Evolutionary conservation across 2,329 filamentous ascomycete species (phyloP).

Genomic region (Pseudogymnoascus sp.): DNA sequence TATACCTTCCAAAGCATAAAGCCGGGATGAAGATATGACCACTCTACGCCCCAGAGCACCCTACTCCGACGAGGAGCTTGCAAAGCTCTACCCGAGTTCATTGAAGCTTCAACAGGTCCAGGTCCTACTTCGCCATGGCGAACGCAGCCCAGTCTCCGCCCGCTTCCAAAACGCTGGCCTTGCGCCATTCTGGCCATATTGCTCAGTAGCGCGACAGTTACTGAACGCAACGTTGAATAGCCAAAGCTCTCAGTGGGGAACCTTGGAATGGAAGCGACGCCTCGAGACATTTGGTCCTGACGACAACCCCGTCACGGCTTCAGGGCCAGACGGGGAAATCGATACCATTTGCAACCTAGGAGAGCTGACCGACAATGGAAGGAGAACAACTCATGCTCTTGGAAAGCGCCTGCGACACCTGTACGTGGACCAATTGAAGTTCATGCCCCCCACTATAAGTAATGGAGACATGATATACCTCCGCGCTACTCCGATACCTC

Average conservation of each 20-base stretch:
- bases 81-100: conserved; percentile 68
- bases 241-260: conserved; percentile 32
- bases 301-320: conserved; percentile 62
- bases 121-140: conserved; percentile 71
- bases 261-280: conserved; percentile 55
- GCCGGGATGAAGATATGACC: conserved; percentile 55
- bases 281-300: conserved; percentile 73
- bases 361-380: conserved; percentile 68
- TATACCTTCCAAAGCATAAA: neutral
- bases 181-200: conserved; percentile 81
- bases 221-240: conserved; percentile 50
- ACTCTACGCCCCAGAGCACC: conserved; percentile 64
- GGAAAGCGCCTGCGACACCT: conserved; percentile 61
- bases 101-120: conserved; percentile 86
- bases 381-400: conserved; percentile 62
- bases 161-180: conserved; percentile 75
- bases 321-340: conserved; percentile 60
- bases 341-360: conserved; percentile 75
- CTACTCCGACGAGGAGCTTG: conserved; percentile 75
- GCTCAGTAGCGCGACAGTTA: conserved; percentile 66
- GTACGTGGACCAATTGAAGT: conserved; percentile 67
- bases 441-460: conserved; percentile 54
- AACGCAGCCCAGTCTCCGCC: conserved; percentile 77
- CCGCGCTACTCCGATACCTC: conserved; percentile 64
- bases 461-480: conserved; percentile 59